phyloP scores from a whole-genome alignment of 2,329 filamentous ascomycete genomes.

The Nothophoma quercina region DNA sequence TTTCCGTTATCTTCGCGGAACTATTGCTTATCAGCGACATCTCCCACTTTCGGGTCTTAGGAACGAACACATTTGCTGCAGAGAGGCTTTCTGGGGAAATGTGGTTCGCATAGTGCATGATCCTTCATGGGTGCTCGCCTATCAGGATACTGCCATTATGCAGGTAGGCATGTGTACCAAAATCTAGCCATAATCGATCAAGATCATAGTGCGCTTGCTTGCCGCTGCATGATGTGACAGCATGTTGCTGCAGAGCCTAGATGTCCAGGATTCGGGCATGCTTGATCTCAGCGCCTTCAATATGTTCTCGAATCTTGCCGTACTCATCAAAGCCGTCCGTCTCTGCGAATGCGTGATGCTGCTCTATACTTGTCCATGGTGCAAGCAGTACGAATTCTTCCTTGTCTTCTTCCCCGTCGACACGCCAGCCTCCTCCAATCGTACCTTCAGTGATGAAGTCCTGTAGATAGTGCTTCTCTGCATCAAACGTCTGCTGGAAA shows the following conservation, averaged over 20 bases:
- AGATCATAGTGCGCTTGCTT: no score
- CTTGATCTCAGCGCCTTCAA: conserved; percentile 33
- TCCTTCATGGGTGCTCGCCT: not conserved
- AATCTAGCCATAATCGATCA: no score
- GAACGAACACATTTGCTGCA: not conserved
- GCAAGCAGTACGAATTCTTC: conserved; percentile 55
- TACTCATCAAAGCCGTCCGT: conserved; percentile 44
- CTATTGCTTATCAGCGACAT: not conserved
- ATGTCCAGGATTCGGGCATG: conserved; percentile 33
- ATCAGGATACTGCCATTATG: no score
- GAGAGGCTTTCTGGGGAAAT: not conserved
- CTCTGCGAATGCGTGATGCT: conserved; percentile 47
- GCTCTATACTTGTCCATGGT: conserved; percentile 49
- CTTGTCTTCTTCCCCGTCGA: conserved; percentile 46
- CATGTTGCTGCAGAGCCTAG: conserved; percentile 3
- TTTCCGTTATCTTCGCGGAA: not conserved
- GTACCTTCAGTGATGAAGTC: conserved; percentile 36
- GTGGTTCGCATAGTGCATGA: not conserved
- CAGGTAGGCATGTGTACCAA: no score
- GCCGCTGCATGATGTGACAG: no score
- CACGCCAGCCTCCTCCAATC: conserved; percentile 50
- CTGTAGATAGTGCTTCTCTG: conserved; percentile 34
- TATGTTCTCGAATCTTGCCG: conserved; percentile 23
- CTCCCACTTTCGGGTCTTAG: not conserved
- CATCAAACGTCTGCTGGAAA: conserved; percentile 40